Percentiles rank a stretch among this genome's conserved stretches.
These are phyloP conservation scores for Pseudogymnoascus sp. DNA, from an alignment of 2,329 filamentous ascomycete species.

Conservation along the genomic window DNA sequence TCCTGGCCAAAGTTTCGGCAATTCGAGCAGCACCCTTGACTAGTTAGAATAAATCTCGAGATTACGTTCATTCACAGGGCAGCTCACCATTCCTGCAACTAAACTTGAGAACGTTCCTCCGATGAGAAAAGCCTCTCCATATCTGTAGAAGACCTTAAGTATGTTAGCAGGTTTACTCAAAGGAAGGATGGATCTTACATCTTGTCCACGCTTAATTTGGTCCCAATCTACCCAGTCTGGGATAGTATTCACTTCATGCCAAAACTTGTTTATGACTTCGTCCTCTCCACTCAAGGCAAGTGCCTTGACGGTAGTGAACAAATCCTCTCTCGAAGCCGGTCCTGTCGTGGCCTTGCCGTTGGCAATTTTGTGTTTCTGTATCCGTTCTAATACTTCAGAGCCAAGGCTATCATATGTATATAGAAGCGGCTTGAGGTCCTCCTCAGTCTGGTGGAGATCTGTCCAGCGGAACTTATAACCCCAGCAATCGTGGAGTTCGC, in stretches of 20 bases:
- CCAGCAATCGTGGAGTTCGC: conserved; percentile 36
- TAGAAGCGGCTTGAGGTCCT: conserved; percentile 52
- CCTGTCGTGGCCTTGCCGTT: conserved; percentile 30
- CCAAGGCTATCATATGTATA: conserved; percentile 61
- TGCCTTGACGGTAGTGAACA: conserved; percentile 54
- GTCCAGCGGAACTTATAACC: conserved; percentile 65
- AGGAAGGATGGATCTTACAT: conserved; percentile 29
- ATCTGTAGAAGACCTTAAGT: conserved; percentile 59
- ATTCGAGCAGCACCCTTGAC: conserved; percentile 66
- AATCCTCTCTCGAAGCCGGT: conserved; percentile 39
- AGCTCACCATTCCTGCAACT: conserved; percentile 1
- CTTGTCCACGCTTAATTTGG: conserved; percentile 65
- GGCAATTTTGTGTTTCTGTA: conserved; percentile 32
- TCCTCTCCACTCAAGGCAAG: conserved; percentile 43
- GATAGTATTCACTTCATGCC: conserved; percentile 57
- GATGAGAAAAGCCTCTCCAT: conserved; percentile 58
- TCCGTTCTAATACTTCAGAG: conserved; percentile 54
- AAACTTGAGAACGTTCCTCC: conserved; percentile 5
- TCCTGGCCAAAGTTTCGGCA: conserved; percentile 65
- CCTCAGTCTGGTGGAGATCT: conserved; percentile 49
- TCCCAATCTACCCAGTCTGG: conserved; percentile 73
- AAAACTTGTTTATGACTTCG: conserved; percentile 47
- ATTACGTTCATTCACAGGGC: background rate
- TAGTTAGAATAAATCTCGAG: background rate
- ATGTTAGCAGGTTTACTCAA: background rate